Conservation (phyloP, 176 grass and related monocot species). For the Typha latifolia region DNA sequence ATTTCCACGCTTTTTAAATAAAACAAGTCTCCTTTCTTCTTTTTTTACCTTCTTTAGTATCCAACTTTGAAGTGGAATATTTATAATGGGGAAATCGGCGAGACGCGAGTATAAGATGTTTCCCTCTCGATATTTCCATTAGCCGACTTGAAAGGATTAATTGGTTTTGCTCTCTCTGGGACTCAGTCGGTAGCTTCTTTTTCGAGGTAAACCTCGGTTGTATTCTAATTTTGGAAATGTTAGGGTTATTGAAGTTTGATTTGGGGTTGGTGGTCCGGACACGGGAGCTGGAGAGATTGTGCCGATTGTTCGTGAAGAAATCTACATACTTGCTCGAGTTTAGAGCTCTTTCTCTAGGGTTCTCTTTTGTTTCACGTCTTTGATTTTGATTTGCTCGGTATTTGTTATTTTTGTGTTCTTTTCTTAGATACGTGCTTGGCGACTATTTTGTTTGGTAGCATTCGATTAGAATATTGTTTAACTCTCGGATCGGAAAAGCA, state of each 20-base stretch:
- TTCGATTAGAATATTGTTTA: no score
- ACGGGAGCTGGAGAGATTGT: no score
- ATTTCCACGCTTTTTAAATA: not conserved
- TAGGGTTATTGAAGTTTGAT: not conserved
- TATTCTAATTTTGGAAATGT: slow-evolving; percentile 64
- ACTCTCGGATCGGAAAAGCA: no score
- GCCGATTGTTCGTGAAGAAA: no score
- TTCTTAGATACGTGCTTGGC: no score
- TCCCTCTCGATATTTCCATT: slow-evolving; percentile 3
- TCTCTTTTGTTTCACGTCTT: not conserved
- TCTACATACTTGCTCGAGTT: no score
- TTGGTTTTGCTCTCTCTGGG: not conserved
- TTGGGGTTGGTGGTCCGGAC: no score
- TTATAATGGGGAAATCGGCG: not conserved
- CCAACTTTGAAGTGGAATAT: slow-evolving; percentile 1
- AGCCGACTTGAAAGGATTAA: not conserved
- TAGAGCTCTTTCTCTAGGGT: no score
- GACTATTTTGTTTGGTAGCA: no score
- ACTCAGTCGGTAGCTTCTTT: not conserved
- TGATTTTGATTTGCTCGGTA: no score
- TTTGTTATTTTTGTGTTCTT: no score
- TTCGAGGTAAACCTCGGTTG: slow-evolving; percentile 19
- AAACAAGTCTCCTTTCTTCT: not conserved
- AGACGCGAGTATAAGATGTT: not conserved
- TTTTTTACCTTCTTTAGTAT: not conserved